These are phyloP conservation scores for Ophiostoma australiae DNA, from an alignment of 2,329 filamentous ascomycete species.

Conservation along the genomic window DNA sequence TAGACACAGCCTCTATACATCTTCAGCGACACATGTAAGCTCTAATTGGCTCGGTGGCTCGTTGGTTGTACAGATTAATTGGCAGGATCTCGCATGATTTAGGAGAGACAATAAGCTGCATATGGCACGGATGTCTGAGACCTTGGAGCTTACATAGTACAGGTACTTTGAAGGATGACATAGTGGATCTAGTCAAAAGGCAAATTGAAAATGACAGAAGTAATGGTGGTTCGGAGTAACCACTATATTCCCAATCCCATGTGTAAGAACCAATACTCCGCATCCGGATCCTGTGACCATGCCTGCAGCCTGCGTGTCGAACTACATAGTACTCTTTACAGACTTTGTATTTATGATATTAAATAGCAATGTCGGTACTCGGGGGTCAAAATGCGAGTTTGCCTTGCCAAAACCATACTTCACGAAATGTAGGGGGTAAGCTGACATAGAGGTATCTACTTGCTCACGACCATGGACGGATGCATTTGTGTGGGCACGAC, in stretches of 20 bases:
- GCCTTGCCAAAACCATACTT: neutral
- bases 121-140: neutral
- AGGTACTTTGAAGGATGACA: neutral
- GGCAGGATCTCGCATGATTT: no score
- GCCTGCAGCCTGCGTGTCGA: neutral
- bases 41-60: no score
- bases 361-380: neutral
- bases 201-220: neutral
- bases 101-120: no score
- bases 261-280: neutral
- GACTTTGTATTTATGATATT: neutral
- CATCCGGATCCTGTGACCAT: slow-evolving; percentile 1
- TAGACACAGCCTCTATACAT: no score
- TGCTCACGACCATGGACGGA: neutral
- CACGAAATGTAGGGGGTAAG: neutral
- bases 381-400: neutral
- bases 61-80: no score
- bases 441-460: neutral
- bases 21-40: no score
- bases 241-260: neutral
- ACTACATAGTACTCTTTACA: neutral
- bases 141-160: neutral
- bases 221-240: neutral
- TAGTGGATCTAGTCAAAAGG: no score
- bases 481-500: neutral